Conservation (phyloP, 2,329 filamentous ascomycete genomes). For the Talaromyces sp. region DNA sequence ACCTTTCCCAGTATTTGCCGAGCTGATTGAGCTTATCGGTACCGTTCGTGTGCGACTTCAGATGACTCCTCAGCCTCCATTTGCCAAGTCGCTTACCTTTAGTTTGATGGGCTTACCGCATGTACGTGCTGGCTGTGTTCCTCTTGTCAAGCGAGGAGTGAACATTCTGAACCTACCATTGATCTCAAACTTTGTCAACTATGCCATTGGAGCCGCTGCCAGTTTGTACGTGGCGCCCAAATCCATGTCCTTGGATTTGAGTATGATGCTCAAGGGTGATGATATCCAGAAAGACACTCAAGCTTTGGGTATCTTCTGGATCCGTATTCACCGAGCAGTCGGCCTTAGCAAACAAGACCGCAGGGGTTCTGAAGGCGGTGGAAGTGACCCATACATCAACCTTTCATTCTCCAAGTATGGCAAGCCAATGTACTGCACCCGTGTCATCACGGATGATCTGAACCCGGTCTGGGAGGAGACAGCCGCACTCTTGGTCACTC, state of each 20-base stretch:
- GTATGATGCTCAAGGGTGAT: constrained; percentile 86
- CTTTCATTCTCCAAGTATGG: constrained; percentile 93
- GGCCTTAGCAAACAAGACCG: constrained; percentile 88
- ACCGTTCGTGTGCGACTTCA: constrained; percentile 79
- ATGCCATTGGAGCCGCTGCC: constrained; percentile 80
- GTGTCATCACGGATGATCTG: constrained; percentile 89
- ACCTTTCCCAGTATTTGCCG: constrained; percentile 81
- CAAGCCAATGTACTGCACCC: constrained; percentile 96
- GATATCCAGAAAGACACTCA: constrained; percentile 81
- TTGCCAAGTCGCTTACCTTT: constrained; percentile 85
- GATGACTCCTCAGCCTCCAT: constrained; percentile 85
- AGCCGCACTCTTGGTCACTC: constrained; percentile 77
- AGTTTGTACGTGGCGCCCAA: constrained; percentile 94
- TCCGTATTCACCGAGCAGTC: constrained; percentile 82
- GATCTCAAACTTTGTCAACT: constrained; percentile 96
- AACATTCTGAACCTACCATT: constrained; percentile 89
- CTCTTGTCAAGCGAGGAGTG: constrained; percentile 84
- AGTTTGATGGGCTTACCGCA: constrained; percentile 93
- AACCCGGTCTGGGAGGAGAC: constrained; percentile 92
- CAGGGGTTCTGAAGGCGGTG: constrained; percentile 76
- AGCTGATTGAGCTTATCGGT: constrained; percentile 84
- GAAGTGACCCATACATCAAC: constrained; percentile 93
- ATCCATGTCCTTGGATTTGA: constrained; percentile 85
- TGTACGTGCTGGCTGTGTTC: constrained; percentile 81
- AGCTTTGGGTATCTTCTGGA: constrained; percentile 84